Evolutionary conservation across 1,139 yeast species (phyloP).

Genomic region (Geotrichum candidum): DNA sequence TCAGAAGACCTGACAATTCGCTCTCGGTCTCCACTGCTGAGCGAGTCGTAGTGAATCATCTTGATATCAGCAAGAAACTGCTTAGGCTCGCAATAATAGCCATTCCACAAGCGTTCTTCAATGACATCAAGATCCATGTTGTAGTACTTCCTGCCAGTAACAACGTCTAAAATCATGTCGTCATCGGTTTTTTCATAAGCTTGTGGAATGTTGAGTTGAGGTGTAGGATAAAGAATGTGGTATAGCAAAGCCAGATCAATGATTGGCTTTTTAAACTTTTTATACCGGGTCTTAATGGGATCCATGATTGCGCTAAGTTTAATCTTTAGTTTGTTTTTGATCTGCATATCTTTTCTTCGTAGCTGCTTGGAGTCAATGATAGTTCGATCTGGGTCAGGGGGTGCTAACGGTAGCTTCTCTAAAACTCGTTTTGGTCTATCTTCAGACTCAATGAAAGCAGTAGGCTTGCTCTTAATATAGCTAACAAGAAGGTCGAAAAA

Average conservation of each 20-base stretch:
- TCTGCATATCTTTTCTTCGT: slow-evolving; percentile 68
- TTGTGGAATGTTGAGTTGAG: slow-evolving; percentile 27
- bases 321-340: slow-evolving; percentile 77
- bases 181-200: slow-evolving; percentile 55
- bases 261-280: slow-evolving; percentile 83
- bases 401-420: slow-evolving; percentile 42
- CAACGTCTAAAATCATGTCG: slow-evolving; percentile 71
- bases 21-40: slow-evolving; percentile 74
- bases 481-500: slow-evolving; percentile 54
- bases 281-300: slow-evolving; percentile 75
- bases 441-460: slow-evolving; percentile 38
- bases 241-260: slow-evolving; percentile 68
- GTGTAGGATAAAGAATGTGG: slow-evolving; percentile 66
- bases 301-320: slow-evolving; percentile 88
- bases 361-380: slow-evolving; percentile 42
- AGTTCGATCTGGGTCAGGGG: slow-evolving; percentile 26
- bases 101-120: slow-evolving; percentile 96
- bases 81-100: slow-evolving; percentile 86
- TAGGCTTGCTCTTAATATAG: slow-evolving; percentile 63
- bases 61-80: slow-evolving; percentile 82
- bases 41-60: slow-evolving; percentile 75
- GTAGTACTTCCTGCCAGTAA: slow-evolving; percentile 64
- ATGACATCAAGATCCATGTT: slow-evolving; percentile 92
- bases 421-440: slow-evolving; percentile 37
- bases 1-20: slow-evolving; percentile 84